Percentiles rank a stretch among this genome's conserved stretches.
phyloP scores from a whole-genome alignment of 164 flowering plant species.

The Kalanchoe fedtschenkoi region DNA sequence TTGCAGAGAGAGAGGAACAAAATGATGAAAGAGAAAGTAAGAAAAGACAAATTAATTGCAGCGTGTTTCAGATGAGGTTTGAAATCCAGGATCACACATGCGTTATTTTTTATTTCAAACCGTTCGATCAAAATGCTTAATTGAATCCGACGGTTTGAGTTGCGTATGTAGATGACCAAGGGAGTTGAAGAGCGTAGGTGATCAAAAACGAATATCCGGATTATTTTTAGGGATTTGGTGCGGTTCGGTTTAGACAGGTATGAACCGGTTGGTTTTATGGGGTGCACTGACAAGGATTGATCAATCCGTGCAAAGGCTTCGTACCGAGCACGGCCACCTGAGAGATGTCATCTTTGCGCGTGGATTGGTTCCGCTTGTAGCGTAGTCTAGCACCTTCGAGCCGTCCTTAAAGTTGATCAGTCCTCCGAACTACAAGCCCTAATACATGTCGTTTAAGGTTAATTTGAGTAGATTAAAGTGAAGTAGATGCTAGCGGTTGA shows the following conservation, averaged over 20 bases:
- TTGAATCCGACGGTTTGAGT: background rate
- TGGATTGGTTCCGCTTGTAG: no score
- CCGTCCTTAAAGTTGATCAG: no score
- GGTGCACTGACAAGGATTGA: no score
- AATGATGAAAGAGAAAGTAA: background rate
- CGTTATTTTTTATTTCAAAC: background rate
- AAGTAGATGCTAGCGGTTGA: no score
- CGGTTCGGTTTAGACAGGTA: background rate
- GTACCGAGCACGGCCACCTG: no score
- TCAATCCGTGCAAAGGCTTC: no score
- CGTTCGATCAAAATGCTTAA: background rate
- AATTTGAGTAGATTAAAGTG: no score
- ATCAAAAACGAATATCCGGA: background rate
- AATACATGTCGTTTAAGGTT: no score
- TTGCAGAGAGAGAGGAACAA: background rate
- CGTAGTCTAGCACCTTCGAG: no score
- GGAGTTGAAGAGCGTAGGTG: background rate
- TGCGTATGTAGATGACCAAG: background rate
- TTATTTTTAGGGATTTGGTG: background rate
- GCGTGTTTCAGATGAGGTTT: conserved; percentile 3
- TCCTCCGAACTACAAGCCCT: no score
- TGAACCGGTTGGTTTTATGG: background rate
- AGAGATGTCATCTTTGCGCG: no score
- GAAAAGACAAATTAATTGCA: background rate
- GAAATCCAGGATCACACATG: no score